Base-by-base conservation (phyloP, 352 stramenopile genomes). In the Globisporangium cederbergense region DNA sequence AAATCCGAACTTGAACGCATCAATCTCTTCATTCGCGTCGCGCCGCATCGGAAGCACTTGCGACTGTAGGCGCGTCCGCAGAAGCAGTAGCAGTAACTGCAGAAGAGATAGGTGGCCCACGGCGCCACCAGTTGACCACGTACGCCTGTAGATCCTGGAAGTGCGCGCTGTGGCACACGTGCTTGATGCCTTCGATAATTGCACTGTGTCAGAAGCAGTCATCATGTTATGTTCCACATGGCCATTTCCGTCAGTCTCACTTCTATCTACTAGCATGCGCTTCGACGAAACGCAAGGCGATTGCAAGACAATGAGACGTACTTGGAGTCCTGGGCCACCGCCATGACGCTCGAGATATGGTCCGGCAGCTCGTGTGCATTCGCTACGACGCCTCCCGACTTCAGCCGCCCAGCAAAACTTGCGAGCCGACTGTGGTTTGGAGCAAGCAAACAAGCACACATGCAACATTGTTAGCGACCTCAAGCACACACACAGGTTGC, bases 301-400 rank as follows among this genome's bases (percentile, higher is more conserved):
- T 28, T 28, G 43, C 43, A 25, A 50, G 20, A 9, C 30, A 58
- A 14, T 7, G 40, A 52, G 10, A 34, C 50, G 50, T 66, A 89
- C 79, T 70, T 85, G 10, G 78, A 89, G 45, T 92, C 78, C 46
- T 85, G 77, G 6, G 78, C 68, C 18, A 88, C 70, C 8, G 77
- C 64, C 62, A 86, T 83, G 28, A 68, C 69, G 63, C 74, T 81
- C 34, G 73, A 76, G 32, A 92, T 50, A 62, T 89, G 76, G 43
- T 90, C 78, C n/a, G 81, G 81, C 40, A 92, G 74, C 36, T 88
- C 75, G 22, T 83, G 67, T 11, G 71, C 79, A 56, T 58, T 58
- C 52, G 45, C 57, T 4, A n/a, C 50, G 16, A 66, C 51, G 30
- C 60, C 60, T 5, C 40, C 60, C 9, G 57, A 58, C 53, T 70